These are phyloP conservation scores for Erythrophleum fordii DNA, from an alignment of 306 rosid species.

Conservation along the genomic window DNA sequence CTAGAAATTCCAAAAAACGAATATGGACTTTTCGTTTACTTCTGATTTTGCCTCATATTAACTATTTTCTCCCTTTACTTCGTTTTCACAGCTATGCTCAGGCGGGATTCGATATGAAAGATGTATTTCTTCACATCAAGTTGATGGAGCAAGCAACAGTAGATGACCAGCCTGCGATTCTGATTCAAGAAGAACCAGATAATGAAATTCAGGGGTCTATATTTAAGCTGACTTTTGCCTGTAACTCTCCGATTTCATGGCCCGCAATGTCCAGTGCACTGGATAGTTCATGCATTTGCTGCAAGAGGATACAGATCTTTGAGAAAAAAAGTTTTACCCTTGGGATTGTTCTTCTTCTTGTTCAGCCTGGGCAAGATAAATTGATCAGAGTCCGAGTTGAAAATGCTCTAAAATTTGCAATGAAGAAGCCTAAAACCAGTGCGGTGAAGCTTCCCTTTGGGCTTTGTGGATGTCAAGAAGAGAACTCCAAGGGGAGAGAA, in stretches of 20 bases:
- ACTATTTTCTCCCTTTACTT: background rate
- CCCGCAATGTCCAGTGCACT: constrained; percentile 77
- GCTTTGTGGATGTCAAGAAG: constrained; percentile 97
- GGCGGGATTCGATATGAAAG: constrained; percentile 88
- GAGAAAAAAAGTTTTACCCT: constrained; percentile 87
- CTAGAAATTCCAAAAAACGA: background rate
- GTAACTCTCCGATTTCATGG: constrained; percentile 83
- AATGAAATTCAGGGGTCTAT: constrained; percentile 62
- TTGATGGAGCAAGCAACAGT: constrained; percentile 73
- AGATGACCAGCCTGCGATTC: constrained; percentile 77
- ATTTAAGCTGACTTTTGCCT: constrained; percentile 85
- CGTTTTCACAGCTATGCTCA: constrained; percentile 73
- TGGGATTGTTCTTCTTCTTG: constrained; percentile 70
- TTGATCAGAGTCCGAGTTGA: constrained; percentile 67
- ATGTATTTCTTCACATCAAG: constrained; percentile 88
- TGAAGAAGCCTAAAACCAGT: constrained; percentile 67
- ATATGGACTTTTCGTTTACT: background rate
- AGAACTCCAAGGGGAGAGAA: constrained; percentile 72
- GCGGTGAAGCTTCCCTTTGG: constrained; percentile 90
- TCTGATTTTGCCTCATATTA: background rate
- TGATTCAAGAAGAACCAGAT: constrained; percentile 71
- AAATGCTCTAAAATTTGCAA: constrained; percentile 68
- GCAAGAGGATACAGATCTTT: constrained; percentile 87
- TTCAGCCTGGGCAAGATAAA: constrained; percentile 72
- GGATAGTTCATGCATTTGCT: constrained; percentile 71